A percentile compares a stretch with the other conserved stretches of the same genome.
These are phyloP conservation scores for Boechera retrofracta DNA, from an alignment of 345 rosid genomes.

Conservation along the genomic window DNA sequence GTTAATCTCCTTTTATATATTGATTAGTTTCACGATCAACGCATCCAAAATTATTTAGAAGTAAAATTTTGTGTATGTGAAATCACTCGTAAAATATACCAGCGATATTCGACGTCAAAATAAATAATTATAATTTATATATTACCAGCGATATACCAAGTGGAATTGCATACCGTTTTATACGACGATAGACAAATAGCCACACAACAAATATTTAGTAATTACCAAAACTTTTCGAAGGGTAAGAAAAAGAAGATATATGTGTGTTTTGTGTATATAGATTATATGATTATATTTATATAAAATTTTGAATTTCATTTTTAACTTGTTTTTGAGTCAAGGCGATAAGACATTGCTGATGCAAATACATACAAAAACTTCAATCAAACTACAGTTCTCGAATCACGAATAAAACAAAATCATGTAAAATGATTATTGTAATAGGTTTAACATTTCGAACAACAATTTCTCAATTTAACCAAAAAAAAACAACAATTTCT, in stretches of 20 bases:
- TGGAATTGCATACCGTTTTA: conserved; percentile 11
- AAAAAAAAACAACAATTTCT: too few relatives aligned
- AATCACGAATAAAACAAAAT: conserved; percentile 36
- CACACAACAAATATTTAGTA: conserved; percentile 28
- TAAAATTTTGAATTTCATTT: not conserved
- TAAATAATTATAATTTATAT: not conserved
- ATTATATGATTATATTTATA: conserved; percentile 1
- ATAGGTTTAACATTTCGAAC: conserved; percentile 8
- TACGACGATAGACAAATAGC: conserved; percentile 23
- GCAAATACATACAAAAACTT: conserved; percentile 46
- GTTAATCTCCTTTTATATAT: not conserved
- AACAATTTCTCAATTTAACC: not conserved
- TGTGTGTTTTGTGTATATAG: not conserved
- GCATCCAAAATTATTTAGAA: not conserved
- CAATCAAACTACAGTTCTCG: conserved; percentile 43
- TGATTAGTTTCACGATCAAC: not conserved
- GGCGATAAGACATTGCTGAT: conserved; percentile 33
- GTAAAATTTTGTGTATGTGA: not conserved
- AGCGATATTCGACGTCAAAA: not conserved
- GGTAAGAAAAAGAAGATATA: not conserved
- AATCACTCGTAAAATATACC: not conserved
- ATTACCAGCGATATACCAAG: too few relatives aligned
- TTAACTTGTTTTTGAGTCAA: too few relatives aligned
- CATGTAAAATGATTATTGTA: conserved; percentile 16
- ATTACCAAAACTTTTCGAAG: not conserved